Evolutionary conservation across 345 rosid genomes (phyloP).

Genomic region (Aquilaria malaccensis): DNA sequence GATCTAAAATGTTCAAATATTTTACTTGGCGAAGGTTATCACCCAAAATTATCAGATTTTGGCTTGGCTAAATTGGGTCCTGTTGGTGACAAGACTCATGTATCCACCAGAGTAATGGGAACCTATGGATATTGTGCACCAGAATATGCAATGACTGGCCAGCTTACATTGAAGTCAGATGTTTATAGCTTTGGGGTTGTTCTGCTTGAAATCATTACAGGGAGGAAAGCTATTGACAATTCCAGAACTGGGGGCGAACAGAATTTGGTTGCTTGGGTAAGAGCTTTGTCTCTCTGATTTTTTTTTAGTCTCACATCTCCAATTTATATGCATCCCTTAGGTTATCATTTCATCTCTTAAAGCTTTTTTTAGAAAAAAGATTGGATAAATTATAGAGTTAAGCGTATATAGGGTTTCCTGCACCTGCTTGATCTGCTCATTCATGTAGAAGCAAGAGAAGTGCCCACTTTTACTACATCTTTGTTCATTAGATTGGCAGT

Average conservation of each 20-base stretch:
- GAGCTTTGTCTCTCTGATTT: slow-evolving; percentile 3
- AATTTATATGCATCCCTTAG: no score
- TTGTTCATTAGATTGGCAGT: no score
- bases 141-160: slow-evolving; percentile 82
- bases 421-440: no score
- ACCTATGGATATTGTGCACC: slow-evolving; percentile 73
- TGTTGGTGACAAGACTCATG: slow-evolving; percentile 69
- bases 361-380: no score
- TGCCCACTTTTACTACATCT: no score
- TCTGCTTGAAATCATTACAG: slow-evolving; percentile 57
- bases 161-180: slow-evolving; percentile 63
- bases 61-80: slow-evolving; percentile 79
- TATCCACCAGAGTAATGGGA: slow-evolving; percentile 75
- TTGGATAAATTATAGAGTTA: no score
- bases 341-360: no score
- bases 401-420: no score
- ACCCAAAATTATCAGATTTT: slow-evolving; percentile 68
- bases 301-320: no score
- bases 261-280: slow-evolving; percentile 73
- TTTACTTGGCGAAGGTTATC: slow-evolving; percentile 52
- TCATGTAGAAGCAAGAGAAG: no score
- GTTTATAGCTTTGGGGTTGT: slow-evolving; percentile 70
- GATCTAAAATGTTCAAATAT: slow-evolving; percentile 69
- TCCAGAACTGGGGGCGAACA: slow-evolving; percentile 48
- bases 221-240: slow-evolving; percentile 62